Percentiles rank a stretch among this genome's conserved stretches.
Evolutionary conservation across 805 yeast species (phyloP).

Genomic region (Saturnispora mendoncae): DNA sequence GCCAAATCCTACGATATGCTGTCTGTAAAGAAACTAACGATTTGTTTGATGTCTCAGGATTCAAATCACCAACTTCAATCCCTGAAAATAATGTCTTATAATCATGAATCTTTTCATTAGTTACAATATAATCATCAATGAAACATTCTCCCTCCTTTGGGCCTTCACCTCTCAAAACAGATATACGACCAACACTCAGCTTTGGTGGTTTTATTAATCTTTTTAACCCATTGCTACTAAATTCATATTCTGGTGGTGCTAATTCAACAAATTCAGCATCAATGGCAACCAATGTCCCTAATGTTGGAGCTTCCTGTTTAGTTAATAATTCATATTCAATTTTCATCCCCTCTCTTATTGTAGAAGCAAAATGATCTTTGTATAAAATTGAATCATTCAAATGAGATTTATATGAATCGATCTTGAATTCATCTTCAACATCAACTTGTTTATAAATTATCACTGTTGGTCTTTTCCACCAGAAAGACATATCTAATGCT

Average conservation of each 20-base stretch:
- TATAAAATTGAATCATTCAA: slow-evolving; percentile 61
- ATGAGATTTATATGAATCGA: slow-evolving; percentile 42
- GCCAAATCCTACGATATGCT: slow-evolving; percentile 85
- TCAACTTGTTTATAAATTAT: slow-evolving; percentile 52
- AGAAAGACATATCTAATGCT: slow-evolving; percentile 57
- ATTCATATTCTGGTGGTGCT: slow-evolving; percentile 70
- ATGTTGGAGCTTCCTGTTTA: slow-evolving; percentile 57
- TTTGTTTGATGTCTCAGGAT: slow-evolving; percentile 54
- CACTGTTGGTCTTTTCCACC: slow-evolving; percentile 82
- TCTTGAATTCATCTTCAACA: slow-evolving; percentile 32
- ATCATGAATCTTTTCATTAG: slow-evolving; percentile 63
- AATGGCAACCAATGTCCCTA: slow-evolving; percentile 77
- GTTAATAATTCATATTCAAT: slow-evolving; percentile 65
- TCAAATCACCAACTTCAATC: slow-evolving; percentile 86
- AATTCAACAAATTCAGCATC: slow-evolving; percentile 94
- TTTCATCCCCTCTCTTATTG: slow-evolving; percentile 47
- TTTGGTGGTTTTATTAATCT: slow-evolving; percentile 65
- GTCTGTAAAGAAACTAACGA: slow-evolving; percentile 72
- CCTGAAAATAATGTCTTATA: slow-evolving; percentile 89
- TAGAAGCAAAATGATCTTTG: slow-evolving; percentile 64
- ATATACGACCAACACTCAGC: slow-evolving; percentile 77
- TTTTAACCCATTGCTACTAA: slow-evolving; percentile 63
- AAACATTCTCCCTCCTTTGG: slow-evolving; percentile 64
- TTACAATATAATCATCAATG: slow-evolving; percentile 86
- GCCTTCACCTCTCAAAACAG: slow-evolving; percentile 73